Conservation (phyloP, 495 filamentous ascomycete genomes). For the Cladorrhinum samala region DNA sequence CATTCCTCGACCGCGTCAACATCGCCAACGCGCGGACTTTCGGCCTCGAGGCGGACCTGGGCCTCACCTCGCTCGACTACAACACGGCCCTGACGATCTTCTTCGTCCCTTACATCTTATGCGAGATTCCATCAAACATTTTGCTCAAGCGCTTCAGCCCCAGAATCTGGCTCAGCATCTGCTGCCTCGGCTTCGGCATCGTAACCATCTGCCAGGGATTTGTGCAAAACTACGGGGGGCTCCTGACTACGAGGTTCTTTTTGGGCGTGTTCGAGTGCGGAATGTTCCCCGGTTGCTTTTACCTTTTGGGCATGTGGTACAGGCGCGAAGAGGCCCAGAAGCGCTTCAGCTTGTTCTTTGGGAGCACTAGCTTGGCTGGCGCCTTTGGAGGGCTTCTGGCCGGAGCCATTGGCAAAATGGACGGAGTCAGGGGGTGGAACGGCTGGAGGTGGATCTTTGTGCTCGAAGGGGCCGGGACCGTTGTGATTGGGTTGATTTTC, state of each 20-base stretch:
- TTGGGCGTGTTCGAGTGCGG: constrained; percentile 82
- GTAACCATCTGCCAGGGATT: constrained; percentile 74
- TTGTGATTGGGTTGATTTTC: constrained; percentile 61
- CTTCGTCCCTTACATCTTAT: constrained; percentile 85
- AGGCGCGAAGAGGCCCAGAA: constrained; percentile 79
- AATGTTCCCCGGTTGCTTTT: constrained; percentile 87
- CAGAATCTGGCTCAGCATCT: constrained; percentile 70
- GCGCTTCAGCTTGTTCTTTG: constrained; percentile 82
- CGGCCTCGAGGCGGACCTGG: constrained; percentile 58
- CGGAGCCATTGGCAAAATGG: constrained; percentile 77
- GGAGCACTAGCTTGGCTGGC: constrained; percentile 72
- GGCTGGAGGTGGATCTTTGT: constrained; percentile 88
- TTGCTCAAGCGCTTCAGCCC: constrained; percentile 76
- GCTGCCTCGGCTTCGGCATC: constrained; percentile 80
- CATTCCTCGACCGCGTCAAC: constrained; percentile 79
- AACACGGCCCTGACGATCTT: constrained; percentile 82
- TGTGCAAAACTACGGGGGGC: constrained; percentile 67
- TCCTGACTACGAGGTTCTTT: constrained; percentile 80
- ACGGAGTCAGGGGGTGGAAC: constrained; percentile 57
- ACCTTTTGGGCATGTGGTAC: constrained; percentile 81
- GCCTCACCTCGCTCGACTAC: constrained; percentile 53
- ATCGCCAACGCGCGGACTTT: constrained; percentile 62
- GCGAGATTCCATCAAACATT: constrained; percentile 87
- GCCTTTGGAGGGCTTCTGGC: constrained; percentile 84
- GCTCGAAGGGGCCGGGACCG: constrained; percentile 69